Base-by-base conservation (phyloP, 2,329 filamentous ascomycete species). In the Trichoderma sp. region DNA sequence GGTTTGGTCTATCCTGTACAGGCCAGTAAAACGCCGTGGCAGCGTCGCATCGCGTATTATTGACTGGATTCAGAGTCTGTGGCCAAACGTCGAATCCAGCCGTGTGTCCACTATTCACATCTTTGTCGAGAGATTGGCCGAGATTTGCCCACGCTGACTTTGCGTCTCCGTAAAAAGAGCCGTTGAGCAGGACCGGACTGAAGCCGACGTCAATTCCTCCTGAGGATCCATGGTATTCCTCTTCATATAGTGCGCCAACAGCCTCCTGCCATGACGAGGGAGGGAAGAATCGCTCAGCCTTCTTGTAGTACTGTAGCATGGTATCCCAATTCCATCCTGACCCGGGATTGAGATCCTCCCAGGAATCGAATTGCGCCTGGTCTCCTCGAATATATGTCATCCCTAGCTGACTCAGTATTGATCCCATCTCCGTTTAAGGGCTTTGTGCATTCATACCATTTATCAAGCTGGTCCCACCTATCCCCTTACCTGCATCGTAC, bases 331-430 rank as follows among this genome's bases (percentile, higher is more conserved):
- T 76, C 81, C 81, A 82, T 21, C 79, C 80, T 1, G 75, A 82
- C 18, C 79, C 80, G 1, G 75, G 62, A 45, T 81, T 81, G 3
- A 81, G 78, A 3, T 73, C 65, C 18, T 76, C 78, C 81, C 81
- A 82, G 0, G 77, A 77, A 33, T 82, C 78, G 24, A 80, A 83
- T 67, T 88, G 82, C 1, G 83, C 80, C 8, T 80, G 81, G 71
- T 86, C 82, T 2, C 85, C 85, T n/a, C 86, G 83, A 24, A 87
- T 83, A 74, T 87, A 88, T 14, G 85, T 84, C 86, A 87, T 86
- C 21, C 85, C 85, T 83, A 76, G 6, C 5, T 66, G 31, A 4
- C 14, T 67, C 16, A 45, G 64, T 45, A 45, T 45, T 21, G 41
- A 29, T 31, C 5, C n/a, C 8, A 21, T 38, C 2, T 31, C n/a